phyloP scores from a whole-genome alignment of 2,329 filamentous ascomycete species.

The Sordariomycetes sp. region DNA sequence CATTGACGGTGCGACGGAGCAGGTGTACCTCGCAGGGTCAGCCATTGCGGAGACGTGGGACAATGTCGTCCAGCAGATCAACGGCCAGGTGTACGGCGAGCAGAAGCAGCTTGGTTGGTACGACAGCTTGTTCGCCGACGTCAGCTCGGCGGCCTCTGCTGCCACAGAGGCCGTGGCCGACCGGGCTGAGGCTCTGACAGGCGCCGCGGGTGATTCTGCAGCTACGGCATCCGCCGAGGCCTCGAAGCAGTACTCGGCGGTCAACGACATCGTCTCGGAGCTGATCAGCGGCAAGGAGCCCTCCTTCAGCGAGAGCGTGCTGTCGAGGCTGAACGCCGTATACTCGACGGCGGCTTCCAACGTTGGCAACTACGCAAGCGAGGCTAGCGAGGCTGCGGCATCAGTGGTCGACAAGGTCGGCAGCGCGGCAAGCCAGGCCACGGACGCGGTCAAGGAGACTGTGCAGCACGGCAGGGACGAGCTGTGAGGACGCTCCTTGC shows the following conservation, averaged over 20 bases:
- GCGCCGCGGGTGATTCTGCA: constrained; percentile 41
- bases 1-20: constrained; percentile 34
- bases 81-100: constrained; percentile 63
- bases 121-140: constrained; percentile 33
- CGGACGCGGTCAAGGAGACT: constrained; percentile 31
- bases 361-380: constrained; percentile 30
- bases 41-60: constrained; percentile 30
- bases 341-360: constrained; percentile 60
- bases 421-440: constrained; percentile 28
- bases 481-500: constrained; percentile 18
- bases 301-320: constrained; percentile 72
- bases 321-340: constrained; percentile 59
- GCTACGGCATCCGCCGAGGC: constrained; percentile 54
- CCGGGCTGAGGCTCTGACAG: constrained; percentile 23
- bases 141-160: constrained; percentile 49
- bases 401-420: constrained; percentile 23
- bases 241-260: constrained; percentile 55
- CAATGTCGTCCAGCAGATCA: constrained; percentile 49
- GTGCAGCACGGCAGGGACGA: constrained; percentile 28
- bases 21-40: constrained; percentile 24
- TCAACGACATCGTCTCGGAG: constrained; percentile 67
- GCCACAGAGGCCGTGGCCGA: constrained; percentile 38
- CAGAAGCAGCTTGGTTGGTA: constrained; percentile 47
- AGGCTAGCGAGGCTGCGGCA: constrained; percentile 21
- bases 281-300: constrained; percentile 70